Base-by-base conservation (phyloP, 345 rosid genomes). In the Corymbia maculata region DNA sequence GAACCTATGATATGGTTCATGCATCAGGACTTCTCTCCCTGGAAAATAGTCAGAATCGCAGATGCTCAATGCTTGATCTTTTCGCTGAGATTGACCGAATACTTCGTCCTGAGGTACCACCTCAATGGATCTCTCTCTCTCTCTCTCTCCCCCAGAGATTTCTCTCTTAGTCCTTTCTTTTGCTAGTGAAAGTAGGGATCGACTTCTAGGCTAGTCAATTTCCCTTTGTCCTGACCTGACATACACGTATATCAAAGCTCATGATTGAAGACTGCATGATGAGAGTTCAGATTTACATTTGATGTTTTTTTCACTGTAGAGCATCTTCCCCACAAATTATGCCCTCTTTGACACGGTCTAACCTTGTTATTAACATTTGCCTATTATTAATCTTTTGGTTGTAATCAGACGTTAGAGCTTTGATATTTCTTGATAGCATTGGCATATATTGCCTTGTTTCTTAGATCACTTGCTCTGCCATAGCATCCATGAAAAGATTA, bases 51-150 rank as follows among this genome's bases (percentile, higher is more conserved):
- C 91, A 92, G 89, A 92, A 86, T 85, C 91, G 89, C 57, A 55
- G 92, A 88, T 98, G 99, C 92, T 87, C 94, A 28, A 51, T 92
- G 88, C 92, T 93, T 79, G 95, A 94, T 57, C 82, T 97, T 11
- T 95, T 98, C 92, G 90, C 91, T 19, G 99, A 98, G 94, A 91
- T 98, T 87, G 99, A 98, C 88, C 94, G 99, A 30, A 50, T 98
- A 87, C 98, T 98, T 93, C 99, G 98, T 82, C 99, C 99, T 22
- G 99, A 98, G 99, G 99, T 96, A 96, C 87, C 51, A 70, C 53
- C 36, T 84, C 15, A 45, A 44, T 0, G 32, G 16, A 47, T 50
- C 51, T 50, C 55, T 59, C 42, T 45, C 55, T 80, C 44, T 68
- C n/a, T 14, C 85, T 6, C 52, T 15, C 44, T 26, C 61, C 8